Evolutionary conservation across 805 yeast genomes (phyloP), one percentile per base, ranked within the genome.

Genomic region (Metschnikowia lochheadii): DNA sequence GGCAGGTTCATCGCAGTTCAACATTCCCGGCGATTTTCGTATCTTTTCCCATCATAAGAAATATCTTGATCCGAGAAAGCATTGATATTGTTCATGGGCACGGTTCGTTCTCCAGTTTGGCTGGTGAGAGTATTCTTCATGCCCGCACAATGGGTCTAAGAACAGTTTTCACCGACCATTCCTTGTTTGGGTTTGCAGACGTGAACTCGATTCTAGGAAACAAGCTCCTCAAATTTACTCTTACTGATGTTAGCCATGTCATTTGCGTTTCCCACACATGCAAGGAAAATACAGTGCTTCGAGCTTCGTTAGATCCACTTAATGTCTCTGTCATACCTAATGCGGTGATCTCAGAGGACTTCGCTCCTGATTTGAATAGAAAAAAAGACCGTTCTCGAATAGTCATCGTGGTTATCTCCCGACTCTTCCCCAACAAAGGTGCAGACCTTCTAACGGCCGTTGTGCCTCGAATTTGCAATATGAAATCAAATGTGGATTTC

Each of bases 201-300:
- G 81, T 90, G 2, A 85, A 85, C 4, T 80, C 91, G 5, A 88
- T 92, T 32, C 68, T 90, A 56, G 96, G 95, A 15, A 94, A 94
- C 67, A 94, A 94, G 66, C 67, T 87, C 4, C 70, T 94, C 54
- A 87, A 87, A 59, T 94, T 90, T 69, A 82, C 96, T 0, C 67
- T 89, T 50, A 85, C 87, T 37, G 96, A 89, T 60, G 83, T 90
- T 4, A 96, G 96, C 51, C 92, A 92, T 64, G 89, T 88, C 42
- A 92, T 94, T n/a, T 89, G 97, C 67, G 99, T 94, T 1, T 87
- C 96, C 3, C 94, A 94, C 63, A 92, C 97, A 0, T 89, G 98
- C 65, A 91, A 94, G 62, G 99, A 94, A 58, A 94, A 94, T 64
- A 90, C 96, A 7, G 96, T 91, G 4, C 73, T 94, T 11, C 73